These are phyloP conservation scores for Tremella mesenterica DNA, from an alignment of 768 basidiomycete species.

Conservation along the genomic window DNA sequence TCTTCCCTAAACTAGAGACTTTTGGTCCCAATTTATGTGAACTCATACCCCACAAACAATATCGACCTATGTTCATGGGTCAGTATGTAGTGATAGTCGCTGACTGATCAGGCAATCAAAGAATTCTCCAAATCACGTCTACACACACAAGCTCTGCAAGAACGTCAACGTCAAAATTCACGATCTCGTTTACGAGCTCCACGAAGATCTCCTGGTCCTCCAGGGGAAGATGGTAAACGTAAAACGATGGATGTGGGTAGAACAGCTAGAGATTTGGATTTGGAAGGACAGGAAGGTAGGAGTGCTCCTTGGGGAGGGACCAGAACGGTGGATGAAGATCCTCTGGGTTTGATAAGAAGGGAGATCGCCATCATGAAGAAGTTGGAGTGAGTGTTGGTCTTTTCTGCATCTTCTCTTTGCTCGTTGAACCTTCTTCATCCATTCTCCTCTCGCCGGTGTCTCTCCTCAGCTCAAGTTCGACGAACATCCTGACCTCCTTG, in stretches of 20 bases:
- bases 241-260: conserved; percentile 3
- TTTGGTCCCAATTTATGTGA: no score
- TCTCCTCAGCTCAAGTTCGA: no score
- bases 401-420: no score
- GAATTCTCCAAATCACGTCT: conserved; percentile 45
- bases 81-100: no score
- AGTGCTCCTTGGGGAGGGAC: conserved; percentile 16
- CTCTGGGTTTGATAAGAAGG: conserved; percentile 38
- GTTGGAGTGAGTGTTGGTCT: conserved; percentile 36
- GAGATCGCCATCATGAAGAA: conserved; percentile 47
- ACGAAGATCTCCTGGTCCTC: neutral
- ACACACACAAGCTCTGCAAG: conserved; percentile 30
- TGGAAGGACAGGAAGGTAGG: conserved; percentile 1
- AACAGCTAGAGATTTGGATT: neutral
- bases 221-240: conserved; percentile 1
- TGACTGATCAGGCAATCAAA: conserved; percentile 39
- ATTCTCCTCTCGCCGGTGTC: no score
- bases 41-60: no score
- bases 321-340: conserved; percentile 30
- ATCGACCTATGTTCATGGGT: no score
- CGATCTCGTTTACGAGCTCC: conserved; percentile 4
- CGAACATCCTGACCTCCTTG: no score
- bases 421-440: no score
- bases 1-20: neutral
- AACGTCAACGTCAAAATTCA: conserved; percentile 30